A percentile compares a stretch with the other conserved stretches of the same genome.
Conservation (phyloP, 1,139 yeast genomes). For the Candida sp. region DNA sequence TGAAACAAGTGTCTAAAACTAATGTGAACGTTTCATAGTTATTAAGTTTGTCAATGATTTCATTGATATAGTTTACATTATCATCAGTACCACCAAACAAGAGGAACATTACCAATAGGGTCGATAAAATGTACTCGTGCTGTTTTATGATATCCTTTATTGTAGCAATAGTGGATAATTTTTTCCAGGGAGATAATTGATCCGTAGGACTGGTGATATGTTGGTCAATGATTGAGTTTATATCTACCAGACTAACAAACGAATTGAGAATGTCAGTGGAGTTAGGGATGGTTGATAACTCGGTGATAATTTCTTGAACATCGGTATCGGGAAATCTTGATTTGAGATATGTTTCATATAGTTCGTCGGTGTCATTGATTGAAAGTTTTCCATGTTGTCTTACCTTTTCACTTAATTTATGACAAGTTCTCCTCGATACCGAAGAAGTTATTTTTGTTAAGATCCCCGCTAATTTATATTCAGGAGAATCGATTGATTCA, state of each 20-base stretch:
- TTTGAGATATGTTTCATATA: conserved; percentile 20
- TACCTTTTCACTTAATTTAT: conserved; percentile 17
- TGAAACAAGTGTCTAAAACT: conserved; percentile 26
- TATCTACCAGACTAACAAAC: conserved; percentile 12
- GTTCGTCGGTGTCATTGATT: conserved; percentile 13
- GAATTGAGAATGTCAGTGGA: conserved; percentile 21
- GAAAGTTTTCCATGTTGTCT: conserved; percentile 11
- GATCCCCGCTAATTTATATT: conserved; percentile 19
- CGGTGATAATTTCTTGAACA: conserved; percentile 15
- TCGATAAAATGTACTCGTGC: conserved; percentile 24
- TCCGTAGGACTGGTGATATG: conserved; percentile 1
- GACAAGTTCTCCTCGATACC: conserved; percentile 26
- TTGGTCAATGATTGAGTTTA: conserved; percentile 3
- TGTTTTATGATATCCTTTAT: conserved; percentile 23
- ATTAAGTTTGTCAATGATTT: conserved; percentile 20
- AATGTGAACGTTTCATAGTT: conserved; percentile 20
- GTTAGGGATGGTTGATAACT: conserved; percentile 21
- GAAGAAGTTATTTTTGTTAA: conserved; percentile 17
- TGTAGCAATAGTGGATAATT: conserved; percentile 18
- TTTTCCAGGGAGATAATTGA: conserved; percentile 17
- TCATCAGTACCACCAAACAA: conserved; percentile 30
- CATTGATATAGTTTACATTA: conserved; percentile 23
- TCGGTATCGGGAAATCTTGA: conserved; percentile 22
- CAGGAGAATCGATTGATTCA: conserved; percentile 9
- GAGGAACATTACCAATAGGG: conserved; percentile 23